Percentiles rank a stretch among this genome's conserved stretches.
Evolutionary conservation across 495 filamentous ascomycete genomes (phyloP).

Genomic region (Niebla homalea): DNA sequence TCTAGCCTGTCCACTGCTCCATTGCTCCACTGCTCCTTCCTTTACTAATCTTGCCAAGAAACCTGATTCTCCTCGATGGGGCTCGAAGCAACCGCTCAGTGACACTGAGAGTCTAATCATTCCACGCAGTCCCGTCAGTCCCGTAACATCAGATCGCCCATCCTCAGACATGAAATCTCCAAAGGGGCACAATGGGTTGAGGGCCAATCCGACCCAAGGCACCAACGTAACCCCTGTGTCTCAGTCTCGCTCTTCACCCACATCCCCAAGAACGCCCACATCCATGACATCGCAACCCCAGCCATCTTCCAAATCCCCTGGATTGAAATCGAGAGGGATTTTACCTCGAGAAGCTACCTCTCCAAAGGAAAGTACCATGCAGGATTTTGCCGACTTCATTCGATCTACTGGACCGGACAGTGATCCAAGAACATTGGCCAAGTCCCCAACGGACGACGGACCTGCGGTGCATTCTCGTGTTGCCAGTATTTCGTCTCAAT

Average conservation of each 20-base stretch:
- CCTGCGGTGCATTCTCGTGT: neutral
- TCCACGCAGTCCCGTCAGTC: constrained; percentile 5
- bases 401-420: constrained; percentile 61
- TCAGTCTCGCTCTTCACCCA: neutral
- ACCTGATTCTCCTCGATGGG: constrained; percentile 28
- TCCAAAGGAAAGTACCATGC: constrained; percentile 43
- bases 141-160: constrained; percentile 20
- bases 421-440: constrained; percentile 14
- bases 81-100: constrained; percentile 21
- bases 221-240: constrained; percentile 1
- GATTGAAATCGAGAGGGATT: neutral
- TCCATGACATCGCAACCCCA: neutral
- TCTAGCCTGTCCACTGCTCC: neutral
- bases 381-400: constrained; percentile 77
- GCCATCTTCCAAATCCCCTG: constrained; percentile 24
- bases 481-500: constrained; percentile 1
- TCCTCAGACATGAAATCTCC: constrained; percentile 1
- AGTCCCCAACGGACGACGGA: neutral
- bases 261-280: neutral
- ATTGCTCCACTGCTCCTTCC: neutral
- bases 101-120: constrained; percentile 22
- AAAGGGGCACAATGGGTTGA: constrained; percentile 18
- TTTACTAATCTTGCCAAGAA: constrained; percentile 16
- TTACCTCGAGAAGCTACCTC: constrained; percentile 7
- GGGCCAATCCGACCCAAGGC: constrained; percentile 11